Percentiles rank a stretch among this genome's conserved stretches.
phyloP scores from a whole-genome alignment of 2,329 filamentous ascomycete genomes.

The Aspergillus neotritici region DNA sequence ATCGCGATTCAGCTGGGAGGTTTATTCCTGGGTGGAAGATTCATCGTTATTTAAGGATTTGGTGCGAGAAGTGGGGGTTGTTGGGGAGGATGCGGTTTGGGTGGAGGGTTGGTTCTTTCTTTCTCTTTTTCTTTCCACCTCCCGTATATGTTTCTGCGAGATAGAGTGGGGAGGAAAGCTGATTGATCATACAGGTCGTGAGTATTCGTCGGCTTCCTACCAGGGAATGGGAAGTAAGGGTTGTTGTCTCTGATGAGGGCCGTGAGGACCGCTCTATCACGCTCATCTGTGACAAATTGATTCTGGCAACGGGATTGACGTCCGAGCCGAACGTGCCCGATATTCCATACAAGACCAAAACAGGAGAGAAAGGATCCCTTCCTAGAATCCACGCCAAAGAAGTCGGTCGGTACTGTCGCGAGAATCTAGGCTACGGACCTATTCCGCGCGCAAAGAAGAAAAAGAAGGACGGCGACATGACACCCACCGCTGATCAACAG shows the following conservation, averaged over 20 bases:
- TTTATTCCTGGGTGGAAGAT: conserved; percentile 26
- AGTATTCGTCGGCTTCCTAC: conserved; percentile 16
- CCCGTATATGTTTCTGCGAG: background rate
- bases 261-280: background rate
- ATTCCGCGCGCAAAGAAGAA: background rate
- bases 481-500: background rate
- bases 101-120: conserved; percentile 11
- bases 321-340: conserved; percentile 20
- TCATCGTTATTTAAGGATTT: conserved; percentile 21
- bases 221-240: conserved; percentile 20
- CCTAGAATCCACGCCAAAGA: conserved; percentile 20
- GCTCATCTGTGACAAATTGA: conserved; percentile 23
- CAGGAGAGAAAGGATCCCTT: background rate
- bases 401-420: conserved; percentile 18
- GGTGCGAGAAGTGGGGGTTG: conserved; percentile 20
- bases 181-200: conserved; percentile 10
- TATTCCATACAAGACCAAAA: background rate
- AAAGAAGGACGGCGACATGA: background rate
- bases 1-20: background rate
- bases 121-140: background rate
- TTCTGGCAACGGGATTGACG: conserved; percentile 24
- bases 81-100: conserved; percentile 18
- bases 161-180: too few relatives aligned
- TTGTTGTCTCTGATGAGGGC: conserved; percentile 4
- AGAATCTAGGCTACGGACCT: conserved; percentile 18